phyloP scores from a whole-genome alignment of 2,329 filamentous ascomycete genomes.

The Pestalotiopsis sp. region DNA sequence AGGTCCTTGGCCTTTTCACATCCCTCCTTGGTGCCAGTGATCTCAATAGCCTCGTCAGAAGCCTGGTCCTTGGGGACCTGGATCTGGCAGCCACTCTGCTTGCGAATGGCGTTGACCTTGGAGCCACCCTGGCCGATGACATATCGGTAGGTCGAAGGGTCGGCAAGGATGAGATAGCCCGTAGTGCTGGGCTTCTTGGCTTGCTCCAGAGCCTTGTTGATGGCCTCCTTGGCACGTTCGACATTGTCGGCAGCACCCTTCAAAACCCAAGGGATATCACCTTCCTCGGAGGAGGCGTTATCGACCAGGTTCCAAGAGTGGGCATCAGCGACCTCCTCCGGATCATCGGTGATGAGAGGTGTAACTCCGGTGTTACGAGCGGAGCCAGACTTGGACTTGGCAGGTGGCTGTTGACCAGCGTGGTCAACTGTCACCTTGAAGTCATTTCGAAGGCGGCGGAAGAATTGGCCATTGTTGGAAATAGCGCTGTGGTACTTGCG shows the following conservation, averaged over 20 bases:
- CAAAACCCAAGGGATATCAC: slow-evolving; percentile 87
- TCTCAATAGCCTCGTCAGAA: slow-evolving; percentile 82
- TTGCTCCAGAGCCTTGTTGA: slow-evolving; percentile 74
- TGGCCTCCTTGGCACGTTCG: slow-evolving; percentile 75
- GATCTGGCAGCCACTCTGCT: slow-evolving; percentile 90
- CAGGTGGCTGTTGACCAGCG: slow-evolving; percentile 75
- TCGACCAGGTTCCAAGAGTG: slow-evolving; percentile 87
- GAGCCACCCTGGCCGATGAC: slow-evolving; percentile 88
- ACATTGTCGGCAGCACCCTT: slow-evolving; percentile 78
- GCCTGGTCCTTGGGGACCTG: slow-evolving; percentile 85
- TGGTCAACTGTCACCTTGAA: slow-evolving; percentile 91
- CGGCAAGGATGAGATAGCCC: slow-evolving; percentile 87
- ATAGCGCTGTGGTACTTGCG: slow-evolving; percentile 81
- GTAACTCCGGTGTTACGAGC: slow-evolving; percentile 64
- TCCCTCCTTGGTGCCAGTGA: slow-evolving; percentile 77
- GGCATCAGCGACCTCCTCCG: slow-evolving; percentile 61
- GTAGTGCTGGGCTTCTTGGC: slow-evolving; percentile 71
- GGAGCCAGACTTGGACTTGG: slow-evolving; percentile 61
- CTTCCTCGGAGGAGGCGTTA: slow-evolving; percentile 59
- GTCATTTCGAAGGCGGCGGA: slow-evolving; percentile 86
- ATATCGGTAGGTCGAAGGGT: slow-evolving; percentile 85
- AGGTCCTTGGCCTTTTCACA: slow-evolving; percentile 86
- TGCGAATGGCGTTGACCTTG: slow-evolving; percentile 91
- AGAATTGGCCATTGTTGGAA: slow-evolving; percentile 88
- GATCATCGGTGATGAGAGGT: slow-evolving; percentile 92